A percentile compares a stretch with the other conserved stretches of the same genome.
Evolutionary conservation across 2,329 filamentous ascomycete species (phyloP).

Genomic region (Tolypocladium tropicale): DNA sequence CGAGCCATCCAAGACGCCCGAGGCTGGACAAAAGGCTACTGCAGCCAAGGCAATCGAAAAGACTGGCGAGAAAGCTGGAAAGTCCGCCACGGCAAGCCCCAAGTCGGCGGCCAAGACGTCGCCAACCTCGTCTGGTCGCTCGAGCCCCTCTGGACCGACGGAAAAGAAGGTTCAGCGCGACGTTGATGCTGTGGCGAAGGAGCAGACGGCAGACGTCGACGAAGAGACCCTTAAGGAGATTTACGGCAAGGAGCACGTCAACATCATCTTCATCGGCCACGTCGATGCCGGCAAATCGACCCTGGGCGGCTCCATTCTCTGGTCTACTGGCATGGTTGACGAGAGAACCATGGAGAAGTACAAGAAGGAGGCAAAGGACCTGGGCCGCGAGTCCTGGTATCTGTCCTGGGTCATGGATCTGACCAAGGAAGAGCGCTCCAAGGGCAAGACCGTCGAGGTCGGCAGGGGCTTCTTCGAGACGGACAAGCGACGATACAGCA

Average conservation of each 20-base stretch:
- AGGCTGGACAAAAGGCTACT: slow-evolving; percentile 72
- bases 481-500: slow-evolving; percentile 90
- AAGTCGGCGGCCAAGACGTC: slow-evolving; percentile 60
- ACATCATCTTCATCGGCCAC: slow-evolving; percentile 96
- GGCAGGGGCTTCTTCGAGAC: slow-evolving; percentile 95
- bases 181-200: slow-evolving; percentile 73
- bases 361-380: slow-evolving; percentile 90
- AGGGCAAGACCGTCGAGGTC: slow-evolving; percentile 97
- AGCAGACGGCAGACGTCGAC: slow-evolving; percentile 66
- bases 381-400: slow-evolving; percentile 97
- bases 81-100: slow-evolving; percentile 28
- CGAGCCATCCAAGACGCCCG: slow-evolving; percentile 39
- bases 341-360: slow-evolving; percentile 98
- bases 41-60: slow-evolving; percentile 89
- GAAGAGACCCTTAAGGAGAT: slow-evolving; percentile 78
- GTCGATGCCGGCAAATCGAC: slow-evolving; percentile 98
- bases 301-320: slow-evolving; percentile 85
- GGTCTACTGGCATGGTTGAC: slow-evolving; percentile 97
- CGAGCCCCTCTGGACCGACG: slow-evolving; percentile 56
- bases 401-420: slow-evolving; percentile 96
- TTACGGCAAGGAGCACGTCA: slow-evolving; percentile 86
- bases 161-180: slow-evolving; percentile 50
- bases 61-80: slow-evolving; percentile 55
- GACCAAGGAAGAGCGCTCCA: slow-evolving; percentile 89
- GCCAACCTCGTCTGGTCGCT: slow-evolving; percentile 73